Evolutionary conservation across 1,139 yeast species (phyloP).

Genomic region (Trichomonascaceae sp.): DNA sequence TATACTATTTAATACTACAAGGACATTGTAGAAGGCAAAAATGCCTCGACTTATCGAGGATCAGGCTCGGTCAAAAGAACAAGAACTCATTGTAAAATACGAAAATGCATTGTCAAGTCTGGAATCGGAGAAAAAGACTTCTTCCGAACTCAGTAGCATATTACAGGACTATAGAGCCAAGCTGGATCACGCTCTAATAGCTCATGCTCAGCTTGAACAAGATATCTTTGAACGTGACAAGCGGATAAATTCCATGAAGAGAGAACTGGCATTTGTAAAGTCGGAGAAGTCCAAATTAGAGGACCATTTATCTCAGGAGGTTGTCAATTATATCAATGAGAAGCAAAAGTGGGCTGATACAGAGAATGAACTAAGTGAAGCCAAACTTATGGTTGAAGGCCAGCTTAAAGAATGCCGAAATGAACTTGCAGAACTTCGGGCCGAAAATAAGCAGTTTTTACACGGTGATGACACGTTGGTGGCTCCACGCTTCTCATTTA

Average conservation of each 20-base stretch:
- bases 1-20: not conserved
- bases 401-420: not conserved
- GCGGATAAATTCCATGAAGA: slow-evolving; percentile 17
- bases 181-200: slow-evolving; percentile 17
- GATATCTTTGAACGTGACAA: slow-evolving; percentile 27
- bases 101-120: not conserved
- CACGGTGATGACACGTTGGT: not conserved
- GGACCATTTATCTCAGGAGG: slow-evolving; percentile 23
- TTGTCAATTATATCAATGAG: slow-evolving; percentile 30
- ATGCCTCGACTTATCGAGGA: not conserved
- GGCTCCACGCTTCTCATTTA: slow-evolving; percentile 1
- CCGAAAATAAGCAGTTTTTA: not conserved
- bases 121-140: not conserved
- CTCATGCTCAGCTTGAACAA: slow-evolving; percentile 28
- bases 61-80: not conserved
- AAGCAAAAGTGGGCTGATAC: slow-evolving; percentile 32
- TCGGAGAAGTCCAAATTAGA: slow-evolving; percentile 23
- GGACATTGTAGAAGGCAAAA: not conserved
- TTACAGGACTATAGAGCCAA: slow-evolving; percentile 20
- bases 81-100: not conserved
- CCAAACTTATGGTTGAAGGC: not conserved
- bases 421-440: not conserved
- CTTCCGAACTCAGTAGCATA: slow-evolving; percentile 8
- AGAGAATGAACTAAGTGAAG: slow-evolving; percentile 21
- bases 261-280: slow-evolving; percentile 22